Conservation (phyloP, 2,329 filamentous ascomycete species). For the Penicillium polonicum region DNA sequence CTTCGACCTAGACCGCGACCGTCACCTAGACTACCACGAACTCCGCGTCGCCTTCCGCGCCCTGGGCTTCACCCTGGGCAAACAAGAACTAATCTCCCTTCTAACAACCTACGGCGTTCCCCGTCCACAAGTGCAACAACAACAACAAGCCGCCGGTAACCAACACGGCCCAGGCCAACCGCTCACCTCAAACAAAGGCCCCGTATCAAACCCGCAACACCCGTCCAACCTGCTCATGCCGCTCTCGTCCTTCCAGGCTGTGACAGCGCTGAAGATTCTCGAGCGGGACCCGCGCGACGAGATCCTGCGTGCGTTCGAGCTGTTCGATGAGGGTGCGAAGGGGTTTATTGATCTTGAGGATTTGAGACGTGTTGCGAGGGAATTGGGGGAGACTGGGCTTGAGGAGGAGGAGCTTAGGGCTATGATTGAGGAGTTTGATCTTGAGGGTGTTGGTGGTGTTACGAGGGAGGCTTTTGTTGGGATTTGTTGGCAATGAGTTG, state of each 20-base stretch:
- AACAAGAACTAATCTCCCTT: conserved; percentile 77
- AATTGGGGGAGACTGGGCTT: conserved; percentile 81
- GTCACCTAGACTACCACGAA: conserved; percentile 94
- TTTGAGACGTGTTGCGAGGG: conserved; percentile 79
- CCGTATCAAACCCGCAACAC: conserved; percentile 54
- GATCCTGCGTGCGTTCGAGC: conserved; percentile 82
- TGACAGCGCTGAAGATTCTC: conserved; percentile 77
- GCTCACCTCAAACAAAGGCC: conserved; percentile 29
- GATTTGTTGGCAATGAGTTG: conserved; percentile 58
- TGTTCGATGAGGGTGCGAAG: conserved; percentile 92
- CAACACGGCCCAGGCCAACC: conserved; percentile 29
- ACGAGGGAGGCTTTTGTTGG: conserved; percentile 63
- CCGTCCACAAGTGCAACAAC: conserved; percentile 55
- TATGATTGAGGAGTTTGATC: conserved; percentile 98
- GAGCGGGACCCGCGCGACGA: conserved; percentile 86
- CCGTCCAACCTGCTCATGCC: conserved; percentile 68
- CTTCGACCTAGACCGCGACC: conserved; percentile 95
- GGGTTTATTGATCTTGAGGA: conserved; percentile 88
- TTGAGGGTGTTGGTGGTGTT: conserved; percentile 83
- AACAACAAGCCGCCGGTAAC: conserved; percentile 13
- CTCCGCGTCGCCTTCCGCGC: conserved; percentile 95
- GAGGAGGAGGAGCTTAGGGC: conserved; percentile 88
- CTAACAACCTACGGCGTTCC: conserved; percentile 78
- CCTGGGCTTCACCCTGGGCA: conserved; percentile 87
- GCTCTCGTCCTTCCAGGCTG: conserved; percentile 68